A percentile compares a stretch with the other conserved stretches of the same genome.
Conservation (phyloP, 768 basidiomycete genomes). For the Trametes elegans region DNA sequence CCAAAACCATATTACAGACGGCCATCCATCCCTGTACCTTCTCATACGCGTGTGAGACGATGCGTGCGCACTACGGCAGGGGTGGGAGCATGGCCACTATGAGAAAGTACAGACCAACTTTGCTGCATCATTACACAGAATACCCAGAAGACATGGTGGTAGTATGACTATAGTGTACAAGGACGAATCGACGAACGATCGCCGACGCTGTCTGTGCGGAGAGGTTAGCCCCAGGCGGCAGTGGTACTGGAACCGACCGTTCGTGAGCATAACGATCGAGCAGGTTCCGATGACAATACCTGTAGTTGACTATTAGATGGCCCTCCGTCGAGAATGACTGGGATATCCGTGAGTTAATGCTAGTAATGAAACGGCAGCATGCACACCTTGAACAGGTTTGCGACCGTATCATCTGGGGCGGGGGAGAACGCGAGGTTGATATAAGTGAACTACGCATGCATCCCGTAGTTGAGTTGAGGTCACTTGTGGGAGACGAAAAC, state of each 20-base stretch:
- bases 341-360: background rate
- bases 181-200: background rate
- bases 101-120: background rate
- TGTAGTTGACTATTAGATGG: constrained; percentile 68
- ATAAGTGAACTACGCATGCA: constrained; percentile 57
- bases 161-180: background rate
- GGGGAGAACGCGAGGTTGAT: constrained; percentile 79
- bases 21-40: too few species aligned
- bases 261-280: background rate
- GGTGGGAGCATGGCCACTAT: background rate
- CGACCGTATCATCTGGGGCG: constrained; percentile 73
- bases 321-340: constrained; percentile 63
- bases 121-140: background rate
- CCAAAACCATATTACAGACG: background rate
- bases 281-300: constrained; percentile 32
- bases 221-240: constrained; percentile 51
- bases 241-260: constrained; percentile 43
- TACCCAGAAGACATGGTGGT: background rate
- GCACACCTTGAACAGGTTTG: constrained; percentile 62
- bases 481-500: background rate
- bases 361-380: background rate
- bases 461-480: background rate
- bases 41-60: too few species aligned
- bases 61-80: too few species aligned
- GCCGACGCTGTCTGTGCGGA: background rate